phyloP scores from a whole-genome alignment of 257 asterid genomes.

The Agastache rugosa region DNA sequence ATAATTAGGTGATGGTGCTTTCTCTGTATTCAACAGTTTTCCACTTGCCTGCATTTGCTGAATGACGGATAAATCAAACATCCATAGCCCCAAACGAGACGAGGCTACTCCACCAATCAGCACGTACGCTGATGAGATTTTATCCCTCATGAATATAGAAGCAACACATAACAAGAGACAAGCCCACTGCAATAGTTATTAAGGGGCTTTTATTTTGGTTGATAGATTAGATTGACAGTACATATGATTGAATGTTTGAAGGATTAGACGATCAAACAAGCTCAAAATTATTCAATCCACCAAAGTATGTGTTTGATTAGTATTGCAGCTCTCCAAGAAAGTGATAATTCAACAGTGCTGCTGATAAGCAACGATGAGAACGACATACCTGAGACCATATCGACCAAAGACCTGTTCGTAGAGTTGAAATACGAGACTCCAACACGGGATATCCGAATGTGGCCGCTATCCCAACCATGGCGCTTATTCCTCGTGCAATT shows the following conservation, averaged over 20 bases:
- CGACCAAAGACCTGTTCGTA: conserved; percentile 89
- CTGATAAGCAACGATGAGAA: background rate
- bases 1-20: background rate
- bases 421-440: conserved; percentile 64
- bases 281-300: too few relatives aligned
- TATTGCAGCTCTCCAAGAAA: too few relatives aligned
- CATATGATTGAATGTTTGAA: too few relatives aligned
- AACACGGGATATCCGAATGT: conserved; percentile 76
- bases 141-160: conserved; percentile 58
- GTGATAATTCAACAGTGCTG: background rate
- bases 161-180: conserved; percentile 75
- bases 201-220: too few relatives aligned
- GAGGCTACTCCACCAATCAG: conserved; percentile 85
- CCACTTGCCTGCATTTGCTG: conserved; percentile 89
- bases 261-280: too few relatives aligned
- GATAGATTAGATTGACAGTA: too few relatives aligned
- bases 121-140: conserved; percentile 57
- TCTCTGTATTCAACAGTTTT: background rate
- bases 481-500: conserved; percentile 83
- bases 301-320: too few relatives aligned
- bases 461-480: conserved; percentile 79
- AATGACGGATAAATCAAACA: conserved; percentile 86
- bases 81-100: conserved; percentile 96
- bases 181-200: conserved; percentile 62
- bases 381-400: conserved; percentile 85